Conservation (phyloP, 164 flowering plant species). For the Umbellularia californica region DNA sequence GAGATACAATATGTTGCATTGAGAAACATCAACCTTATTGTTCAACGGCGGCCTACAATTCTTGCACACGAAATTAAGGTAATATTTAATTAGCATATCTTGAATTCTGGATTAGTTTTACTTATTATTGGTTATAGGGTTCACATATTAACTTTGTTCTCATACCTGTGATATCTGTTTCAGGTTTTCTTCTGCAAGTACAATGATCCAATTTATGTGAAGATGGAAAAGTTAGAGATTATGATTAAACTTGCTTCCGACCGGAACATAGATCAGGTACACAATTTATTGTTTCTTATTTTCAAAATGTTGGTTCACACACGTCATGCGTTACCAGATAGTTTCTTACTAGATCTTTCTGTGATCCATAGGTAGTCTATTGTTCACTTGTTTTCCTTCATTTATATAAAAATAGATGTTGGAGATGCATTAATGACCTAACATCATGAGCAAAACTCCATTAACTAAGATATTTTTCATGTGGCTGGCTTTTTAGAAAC, state of each 20-base stretch:
- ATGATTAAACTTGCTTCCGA: conserved; percentile 99
- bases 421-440: neutral
- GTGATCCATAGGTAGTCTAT: neutral
- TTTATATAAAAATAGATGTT: neutral
- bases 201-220: conserved; percentile 98
- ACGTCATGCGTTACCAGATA: neutral
- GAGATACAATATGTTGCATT: conserved; percentile 99
- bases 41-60: conserved; percentile 91
- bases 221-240: conserved; percentile 94
- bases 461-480: neutral
- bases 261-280: conserved; percentile 96
- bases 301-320: neutral
- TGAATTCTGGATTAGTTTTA: neutral
- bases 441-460: neutral
- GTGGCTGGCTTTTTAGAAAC: neutral
- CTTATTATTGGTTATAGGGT: neutral
- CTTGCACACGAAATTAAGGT: conserved; percentile 99
- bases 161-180: neutral
- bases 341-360: neutral
- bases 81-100: conserved; percentile 1
- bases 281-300: neutral
- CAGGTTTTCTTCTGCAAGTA: conserved; percentile 99
- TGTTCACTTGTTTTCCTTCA: neutral
- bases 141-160: neutral
- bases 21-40: conserved; percentile 93